These are phyloP conservation scores for Candida buenavistaensis DNA, from an alignment of 1,139 yeast genomes.

Conservation along the genomic window DNA sequence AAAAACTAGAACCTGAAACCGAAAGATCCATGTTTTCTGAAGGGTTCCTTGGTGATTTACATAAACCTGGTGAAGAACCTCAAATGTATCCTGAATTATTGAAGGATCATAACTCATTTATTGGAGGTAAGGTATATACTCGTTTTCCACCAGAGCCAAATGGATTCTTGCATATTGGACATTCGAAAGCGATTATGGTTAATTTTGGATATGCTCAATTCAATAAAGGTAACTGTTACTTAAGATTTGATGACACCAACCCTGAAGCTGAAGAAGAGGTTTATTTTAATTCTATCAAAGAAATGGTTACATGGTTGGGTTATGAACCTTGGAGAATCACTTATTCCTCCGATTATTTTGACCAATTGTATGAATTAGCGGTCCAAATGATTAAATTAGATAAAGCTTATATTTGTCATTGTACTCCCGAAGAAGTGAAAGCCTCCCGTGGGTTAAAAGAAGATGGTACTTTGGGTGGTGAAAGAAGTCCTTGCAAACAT, in stretches of 20 bases:
- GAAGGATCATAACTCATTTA: constrained; percentile 73
- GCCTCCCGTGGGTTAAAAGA: constrained; percentile 85
- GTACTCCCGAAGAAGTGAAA: constrained; percentile 90
- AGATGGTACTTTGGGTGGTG: constrained; percentile 93
- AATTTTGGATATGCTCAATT: constrained; percentile 92
- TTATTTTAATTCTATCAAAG: constrained; percentile 79
- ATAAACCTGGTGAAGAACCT: constrained; percentile 92
- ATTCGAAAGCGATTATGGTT: constrained; percentile 95
- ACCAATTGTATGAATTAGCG: constrained; percentile 82
- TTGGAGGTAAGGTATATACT: constrained; percentile 82
- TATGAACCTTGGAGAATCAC: constrained; percentile 91
- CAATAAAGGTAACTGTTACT: constrained; percentile 82
- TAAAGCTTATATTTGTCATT: constrained; percentile 88
- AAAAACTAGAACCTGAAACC: constrained; percentile 20
- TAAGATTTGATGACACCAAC: constrained; percentile 95
- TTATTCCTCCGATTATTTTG: constrained; percentile 94
- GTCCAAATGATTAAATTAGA: constrained; percentile 70
- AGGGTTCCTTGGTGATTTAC: constrained; percentile 94
- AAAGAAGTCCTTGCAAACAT: constrained; percentile 79
- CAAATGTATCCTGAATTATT: constrained; percentile 85
- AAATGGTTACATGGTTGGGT: constrained; percentile 91
- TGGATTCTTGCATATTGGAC: constrained; percentile 96
- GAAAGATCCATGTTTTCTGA: constrained; percentile 87
- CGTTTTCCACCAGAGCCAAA: constrained; percentile 99
- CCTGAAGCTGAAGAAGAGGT: constrained; percentile 98